A percentile compares a stretch with the other conserved stretches of the same genome.
Evolutionary conservation across 1,284 basidiomycete genomes (phyloP).

Genomic region (Paramarasmius palmivorus): DNA sequence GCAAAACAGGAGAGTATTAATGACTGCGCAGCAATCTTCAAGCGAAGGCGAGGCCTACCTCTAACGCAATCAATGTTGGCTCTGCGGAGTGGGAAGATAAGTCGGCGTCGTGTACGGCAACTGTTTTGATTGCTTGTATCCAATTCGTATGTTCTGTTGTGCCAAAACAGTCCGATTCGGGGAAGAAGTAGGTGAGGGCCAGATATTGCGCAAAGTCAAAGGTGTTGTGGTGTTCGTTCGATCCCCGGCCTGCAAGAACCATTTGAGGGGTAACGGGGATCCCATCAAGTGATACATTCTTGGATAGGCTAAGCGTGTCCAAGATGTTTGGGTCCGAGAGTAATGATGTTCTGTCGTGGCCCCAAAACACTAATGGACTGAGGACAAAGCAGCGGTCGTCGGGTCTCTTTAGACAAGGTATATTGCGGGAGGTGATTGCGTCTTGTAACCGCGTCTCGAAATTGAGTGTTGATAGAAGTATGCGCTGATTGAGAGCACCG

Average conservation of each 20-base stretch:
- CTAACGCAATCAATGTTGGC: conserved; percentile 67
- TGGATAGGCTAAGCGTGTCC: conserved; percentile 51
- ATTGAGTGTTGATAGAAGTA: conserved; percentile 61
- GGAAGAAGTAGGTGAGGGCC: conserved; percentile 78
- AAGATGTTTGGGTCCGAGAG: conserved; percentile 56
- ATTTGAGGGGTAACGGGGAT: conserved; percentile 68
- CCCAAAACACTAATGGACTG: conserved; percentile 77
- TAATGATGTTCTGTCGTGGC: conserved; percentile 55
- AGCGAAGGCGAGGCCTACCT: conserved; percentile 45
- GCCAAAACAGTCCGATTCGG: conserved; percentile 66
- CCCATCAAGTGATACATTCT: conserved; percentile 57
- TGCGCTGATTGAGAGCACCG: conserved; percentile 59
- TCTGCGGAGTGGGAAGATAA: conserved; percentile 51
- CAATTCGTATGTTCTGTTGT: conserved; percentile 63
- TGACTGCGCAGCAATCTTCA: background rate
- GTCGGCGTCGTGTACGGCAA: conserved; percentile 41
- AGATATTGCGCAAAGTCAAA: conserved; percentile 70
- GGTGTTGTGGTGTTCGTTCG: conserved; percentile 47
- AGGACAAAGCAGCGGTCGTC: conserved; percentile 64
- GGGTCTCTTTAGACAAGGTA: conserved; percentile 51
- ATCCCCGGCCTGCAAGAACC: conserved; percentile 72
- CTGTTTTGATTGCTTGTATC: conserved; percentile 56
- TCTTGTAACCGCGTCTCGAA: conserved; percentile 59
- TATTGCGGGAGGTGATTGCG: conserved; percentile 39
- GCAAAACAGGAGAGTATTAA: conserved; percentile 10